Evolutionary conservation across 441 rosid genomes (phyloP).

Genomic region (Codiaeum variegatum): DNA sequence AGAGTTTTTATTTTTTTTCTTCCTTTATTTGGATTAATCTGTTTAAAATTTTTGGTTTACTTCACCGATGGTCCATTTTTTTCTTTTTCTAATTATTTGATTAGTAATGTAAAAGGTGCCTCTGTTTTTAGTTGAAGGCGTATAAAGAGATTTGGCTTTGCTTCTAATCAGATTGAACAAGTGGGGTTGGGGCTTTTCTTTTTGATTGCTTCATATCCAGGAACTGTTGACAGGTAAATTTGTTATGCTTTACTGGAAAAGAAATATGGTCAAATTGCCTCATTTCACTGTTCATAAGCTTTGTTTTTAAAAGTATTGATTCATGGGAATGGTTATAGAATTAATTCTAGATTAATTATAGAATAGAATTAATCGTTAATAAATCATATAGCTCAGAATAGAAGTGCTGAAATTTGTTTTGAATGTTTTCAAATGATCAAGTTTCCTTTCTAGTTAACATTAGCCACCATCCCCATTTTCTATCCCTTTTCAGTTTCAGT

Average conservation of each 20-base stretch:
- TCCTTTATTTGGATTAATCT: too few relatives aligned
- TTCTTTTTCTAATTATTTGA: too few relatives aligned
- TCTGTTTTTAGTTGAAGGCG: neutral
- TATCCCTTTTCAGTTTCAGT: neutral
- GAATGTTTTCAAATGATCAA: neutral
- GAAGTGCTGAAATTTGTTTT: neutral
- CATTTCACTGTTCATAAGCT: neutral
- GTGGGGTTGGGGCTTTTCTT: neutral
- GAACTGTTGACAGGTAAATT: constrained; percentile 10
- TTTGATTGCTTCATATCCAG: constrained; percentile 17
- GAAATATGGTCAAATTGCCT: neutral
- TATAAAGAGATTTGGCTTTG: constrained; percentile 1
- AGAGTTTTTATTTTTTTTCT: too few relatives aligned
- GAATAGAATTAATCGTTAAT: too few relatives aligned
- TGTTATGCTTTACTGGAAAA: constrained; percentile 11
- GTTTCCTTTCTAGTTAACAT: neutral
- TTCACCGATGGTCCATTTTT: too few relatives aligned
- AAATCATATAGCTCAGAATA: neutral
- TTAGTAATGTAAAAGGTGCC: too few relatives aligned
- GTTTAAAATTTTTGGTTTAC: too few relatives aligned
- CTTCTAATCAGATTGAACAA: constrained; percentile 13
- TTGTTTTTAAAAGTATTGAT: neutral
- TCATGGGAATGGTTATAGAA: too few relatives aligned
- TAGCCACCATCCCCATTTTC: neutral
- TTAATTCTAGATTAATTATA: too few relatives aligned